phyloP scores from a whole-genome alignment of 352 stramenopile genomes.

The Phytophthora europaea region DNA sequence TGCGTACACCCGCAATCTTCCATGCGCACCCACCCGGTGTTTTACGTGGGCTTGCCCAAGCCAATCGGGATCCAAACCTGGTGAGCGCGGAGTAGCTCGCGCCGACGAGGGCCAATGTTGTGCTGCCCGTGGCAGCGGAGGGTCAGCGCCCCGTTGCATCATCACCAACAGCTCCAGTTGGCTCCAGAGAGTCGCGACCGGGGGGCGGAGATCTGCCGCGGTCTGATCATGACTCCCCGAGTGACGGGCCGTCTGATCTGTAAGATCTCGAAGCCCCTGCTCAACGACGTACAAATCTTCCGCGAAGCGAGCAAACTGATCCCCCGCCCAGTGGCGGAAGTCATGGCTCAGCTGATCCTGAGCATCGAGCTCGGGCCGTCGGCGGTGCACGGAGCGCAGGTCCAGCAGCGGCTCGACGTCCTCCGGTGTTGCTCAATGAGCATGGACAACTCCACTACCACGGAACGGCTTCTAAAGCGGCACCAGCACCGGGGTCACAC shows the following conservation, averaged over 20 bases:
- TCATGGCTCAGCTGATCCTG: no score
- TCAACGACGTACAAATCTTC: neutral
- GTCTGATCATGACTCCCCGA: neutral
- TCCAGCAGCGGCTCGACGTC: no score
- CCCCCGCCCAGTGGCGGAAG: no score
- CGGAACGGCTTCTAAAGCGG: no score
- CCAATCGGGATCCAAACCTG: neutral
- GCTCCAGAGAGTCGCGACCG: neutral
- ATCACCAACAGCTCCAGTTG: neutral
- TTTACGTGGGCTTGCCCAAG: slow-evolving; percentile 37
- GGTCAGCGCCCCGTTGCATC: neutral
- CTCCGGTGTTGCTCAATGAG: no score
- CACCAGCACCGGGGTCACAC: no score
- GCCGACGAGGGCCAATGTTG: no score
- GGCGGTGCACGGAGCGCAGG: no score
- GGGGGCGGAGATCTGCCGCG: neutral
- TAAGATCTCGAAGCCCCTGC: neutral
- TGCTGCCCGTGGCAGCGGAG: neutral
- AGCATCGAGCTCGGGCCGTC: no score
- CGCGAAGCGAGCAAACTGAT: no score
- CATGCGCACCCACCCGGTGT: slow-evolving; percentile 28
- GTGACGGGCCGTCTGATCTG: neutral
- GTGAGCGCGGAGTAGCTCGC: neutral
- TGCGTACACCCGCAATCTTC: slow-evolving; percentile 33
- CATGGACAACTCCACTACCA: no score